Conservation (phyloP, 163 green algal species). For the Coccomyxa subellipsoidea region DNA sequence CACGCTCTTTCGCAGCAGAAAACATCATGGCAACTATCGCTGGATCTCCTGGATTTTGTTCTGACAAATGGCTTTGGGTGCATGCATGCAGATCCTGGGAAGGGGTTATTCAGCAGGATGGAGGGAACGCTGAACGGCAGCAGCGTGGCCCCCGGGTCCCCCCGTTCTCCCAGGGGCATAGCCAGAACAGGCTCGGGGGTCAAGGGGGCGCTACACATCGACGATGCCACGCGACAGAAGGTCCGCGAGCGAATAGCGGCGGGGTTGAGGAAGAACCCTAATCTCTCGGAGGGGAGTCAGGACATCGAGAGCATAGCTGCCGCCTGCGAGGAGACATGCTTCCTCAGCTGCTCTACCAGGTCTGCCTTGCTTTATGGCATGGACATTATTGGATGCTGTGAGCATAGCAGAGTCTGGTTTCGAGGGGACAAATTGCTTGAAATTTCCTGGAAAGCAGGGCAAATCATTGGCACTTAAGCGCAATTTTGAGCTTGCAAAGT, state of each 20-base stretch:
- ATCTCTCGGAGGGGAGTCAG: background rate
- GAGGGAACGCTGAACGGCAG: background rate
- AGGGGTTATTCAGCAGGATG: background rate
- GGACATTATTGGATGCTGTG: background rate
- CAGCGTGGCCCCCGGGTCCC: background rate
- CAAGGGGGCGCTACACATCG: background rate
- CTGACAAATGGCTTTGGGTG: background rate
- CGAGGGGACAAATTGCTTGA: background rate
- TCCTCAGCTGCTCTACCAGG: background rate
- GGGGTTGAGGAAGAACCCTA: background rate
- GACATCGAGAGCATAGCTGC: background rate
- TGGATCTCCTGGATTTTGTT: background rate
- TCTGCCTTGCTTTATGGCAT: background rate
- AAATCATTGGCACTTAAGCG: background rate
- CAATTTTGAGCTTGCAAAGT: background rate
- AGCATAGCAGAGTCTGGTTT: background rate
- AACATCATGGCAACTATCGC: too few species aligned
- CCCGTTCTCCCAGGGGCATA: background rate
- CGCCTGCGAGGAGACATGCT: background rate
- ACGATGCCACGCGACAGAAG: slow-evolving; percentile 1
- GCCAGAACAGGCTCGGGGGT: background rate
- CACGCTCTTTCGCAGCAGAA: too few species aligned
- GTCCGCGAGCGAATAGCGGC: background rate
- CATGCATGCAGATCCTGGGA: background rate
- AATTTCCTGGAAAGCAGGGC: background rate